A percentile compares a stretch with the other conserved stretches of the same genome.
phyloP scores from a whole-genome alignment of 2,329 filamentous ascomycete genomes.

The Zymoseptoria pseudotritici region DNA sequence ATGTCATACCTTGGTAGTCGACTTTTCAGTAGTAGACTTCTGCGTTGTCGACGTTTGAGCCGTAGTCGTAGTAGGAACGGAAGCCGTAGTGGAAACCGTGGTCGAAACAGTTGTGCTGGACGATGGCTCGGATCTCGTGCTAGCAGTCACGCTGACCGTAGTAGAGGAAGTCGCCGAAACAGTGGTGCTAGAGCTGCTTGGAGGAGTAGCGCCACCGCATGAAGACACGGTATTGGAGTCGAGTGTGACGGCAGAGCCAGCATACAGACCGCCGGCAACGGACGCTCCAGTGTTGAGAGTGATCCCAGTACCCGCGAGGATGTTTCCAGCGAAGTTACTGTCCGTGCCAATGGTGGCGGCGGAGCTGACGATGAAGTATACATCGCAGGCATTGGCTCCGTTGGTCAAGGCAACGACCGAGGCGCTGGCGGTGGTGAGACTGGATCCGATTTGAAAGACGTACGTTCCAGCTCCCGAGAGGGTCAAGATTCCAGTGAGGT shows the following conservation, averaged over 20 bases:
- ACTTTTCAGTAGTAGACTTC: neutral
- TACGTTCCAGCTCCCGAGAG: constrained; percentile 2
- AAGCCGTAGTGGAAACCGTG: neutral
- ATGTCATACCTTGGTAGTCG: neutral
- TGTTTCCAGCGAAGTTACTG: constrained; percentile 3
- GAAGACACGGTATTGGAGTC: neutral
- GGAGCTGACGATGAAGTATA: constrained; percentile 5
- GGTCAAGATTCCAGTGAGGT: constrained; percentile 3
- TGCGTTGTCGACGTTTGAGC: neutral
- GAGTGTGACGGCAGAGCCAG: constrained; percentile 4
- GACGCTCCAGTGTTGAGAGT: constrained; percentile 5
- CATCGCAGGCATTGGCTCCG: constrained; percentile 6
- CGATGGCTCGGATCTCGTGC: neutral
- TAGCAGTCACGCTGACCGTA: neutral
- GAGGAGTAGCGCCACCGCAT: neutral
- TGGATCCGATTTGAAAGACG: constrained; percentile 6
- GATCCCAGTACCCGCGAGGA: constrained; percentile 4
- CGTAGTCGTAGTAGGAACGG: neutral
- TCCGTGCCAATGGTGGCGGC: constrained; percentile 4
- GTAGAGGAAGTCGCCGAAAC: neutral
- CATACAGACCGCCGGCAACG: constrained; percentile 4
- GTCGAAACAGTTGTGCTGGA: neutral
- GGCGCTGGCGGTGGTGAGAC: constrained; percentile 3
- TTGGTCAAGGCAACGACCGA: constrained; percentile 5
- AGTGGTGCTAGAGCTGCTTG: neutral